Evolutionary conservation across 179 eudicot genomes (phyloP).

Genomic region (Corrigiola litoralis): DNA sequence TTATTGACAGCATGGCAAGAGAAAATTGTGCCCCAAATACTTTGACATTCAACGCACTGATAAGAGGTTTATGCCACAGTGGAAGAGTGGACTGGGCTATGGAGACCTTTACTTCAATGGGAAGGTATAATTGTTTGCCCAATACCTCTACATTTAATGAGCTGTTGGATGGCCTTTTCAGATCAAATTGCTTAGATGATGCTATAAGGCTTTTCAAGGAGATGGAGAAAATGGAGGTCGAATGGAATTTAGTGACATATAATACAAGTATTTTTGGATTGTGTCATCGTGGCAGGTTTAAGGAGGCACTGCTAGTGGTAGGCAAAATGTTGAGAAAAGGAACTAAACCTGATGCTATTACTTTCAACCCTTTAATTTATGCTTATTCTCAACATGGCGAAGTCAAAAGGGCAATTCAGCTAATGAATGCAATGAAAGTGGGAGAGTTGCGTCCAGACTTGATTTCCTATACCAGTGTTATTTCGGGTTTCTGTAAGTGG

Average conservation of each 20-base stretch:
- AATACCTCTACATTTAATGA: constrained; percentile 53
- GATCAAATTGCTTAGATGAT: constrained; percentile 29
- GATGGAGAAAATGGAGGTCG: constrained; percentile 46
- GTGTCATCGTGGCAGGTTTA: constrained; percentile 33
- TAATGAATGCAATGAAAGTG: constrained; percentile 41
- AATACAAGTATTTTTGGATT: constrained; percentile 53
- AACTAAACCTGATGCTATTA: constrained; percentile 48
- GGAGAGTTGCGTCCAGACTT: constrained; percentile 34
- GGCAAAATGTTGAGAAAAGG: constrained; percentile 62
- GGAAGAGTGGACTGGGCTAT: constrained; percentile 57
- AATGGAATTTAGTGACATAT: constrained; percentile 53
- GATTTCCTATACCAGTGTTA: constrained; percentile 48
- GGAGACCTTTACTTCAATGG: constrained; percentile 53
- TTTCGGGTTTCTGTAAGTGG: constrained; percentile 45
- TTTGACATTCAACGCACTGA: constrained; percentile 57
- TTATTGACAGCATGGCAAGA: constrained; percentile 51
- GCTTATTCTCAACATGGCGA: constrained; percentile 47
- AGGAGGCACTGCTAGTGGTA: constrained; percentile 43
- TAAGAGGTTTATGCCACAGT: constrained; percentile 51
- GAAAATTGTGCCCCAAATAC: constrained; percentile 63
- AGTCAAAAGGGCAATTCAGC: constrained; percentile 37
- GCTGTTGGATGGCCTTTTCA: constrained; percentile 53
- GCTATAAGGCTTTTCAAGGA: constrained; percentile 40
- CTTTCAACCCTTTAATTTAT: constrained; percentile 52
- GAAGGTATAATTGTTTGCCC: constrained; percentile 38